A percentile compares a stretch with the other conserved stretches of the same genome.
Conservation (phyloP, 495 filamentous ascomycete species). For the Penicillium coffeae region DNA sequence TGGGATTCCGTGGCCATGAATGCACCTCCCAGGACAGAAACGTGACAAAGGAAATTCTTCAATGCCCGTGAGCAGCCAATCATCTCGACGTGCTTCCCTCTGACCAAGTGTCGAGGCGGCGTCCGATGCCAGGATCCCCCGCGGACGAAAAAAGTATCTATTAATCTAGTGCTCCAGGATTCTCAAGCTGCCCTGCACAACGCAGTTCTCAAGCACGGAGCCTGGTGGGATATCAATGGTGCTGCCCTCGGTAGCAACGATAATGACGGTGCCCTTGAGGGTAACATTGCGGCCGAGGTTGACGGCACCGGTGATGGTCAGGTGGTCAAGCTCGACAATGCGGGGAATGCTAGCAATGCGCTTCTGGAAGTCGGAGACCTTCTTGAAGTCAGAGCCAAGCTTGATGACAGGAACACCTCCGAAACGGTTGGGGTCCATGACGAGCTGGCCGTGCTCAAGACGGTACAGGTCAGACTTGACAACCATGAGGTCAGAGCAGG, state of each 20-base stretch:
- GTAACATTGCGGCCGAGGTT: constrained; percentile 93
- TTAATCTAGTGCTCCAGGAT: constrained; percentile 78
- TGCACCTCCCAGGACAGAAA: constrained; percentile 28
- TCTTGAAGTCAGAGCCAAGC: constrained; percentile 99
- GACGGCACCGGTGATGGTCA: constrained; percentile 95
- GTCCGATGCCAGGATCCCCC: too few species aligned
- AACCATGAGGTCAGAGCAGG: constrained; percentile 98
- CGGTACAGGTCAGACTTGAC: constrained; percentile 99
- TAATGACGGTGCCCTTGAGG: constrained; percentile 99
- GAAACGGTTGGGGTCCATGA: constrained; percentile 94
- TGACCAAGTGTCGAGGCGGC: too few species aligned
- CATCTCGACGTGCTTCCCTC: neutral
- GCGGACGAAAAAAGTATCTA: neutral
- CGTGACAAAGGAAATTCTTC: neutral
- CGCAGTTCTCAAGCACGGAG: constrained; percentile 96
- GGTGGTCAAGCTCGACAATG: constrained; percentile 95
- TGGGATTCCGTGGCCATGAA: constrained; percentile 27
- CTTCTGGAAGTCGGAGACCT: constrained; percentile 99
- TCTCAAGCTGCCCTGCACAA: constrained; percentile 96
- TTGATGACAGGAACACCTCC: constrained; percentile 99
- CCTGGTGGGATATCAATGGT: constrained; percentile 98
- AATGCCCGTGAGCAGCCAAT: neutral
- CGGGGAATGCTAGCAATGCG: constrained; percentile 93
- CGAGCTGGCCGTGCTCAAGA: constrained; percentile 96
- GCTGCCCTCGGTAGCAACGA: constrained; percentile 94